These are phyloP conservation scores for Aureobasidium sp. DNA, from an alignment of 2,329 filamentous ascomycete species.

Conservation along the genomic window DNA sequence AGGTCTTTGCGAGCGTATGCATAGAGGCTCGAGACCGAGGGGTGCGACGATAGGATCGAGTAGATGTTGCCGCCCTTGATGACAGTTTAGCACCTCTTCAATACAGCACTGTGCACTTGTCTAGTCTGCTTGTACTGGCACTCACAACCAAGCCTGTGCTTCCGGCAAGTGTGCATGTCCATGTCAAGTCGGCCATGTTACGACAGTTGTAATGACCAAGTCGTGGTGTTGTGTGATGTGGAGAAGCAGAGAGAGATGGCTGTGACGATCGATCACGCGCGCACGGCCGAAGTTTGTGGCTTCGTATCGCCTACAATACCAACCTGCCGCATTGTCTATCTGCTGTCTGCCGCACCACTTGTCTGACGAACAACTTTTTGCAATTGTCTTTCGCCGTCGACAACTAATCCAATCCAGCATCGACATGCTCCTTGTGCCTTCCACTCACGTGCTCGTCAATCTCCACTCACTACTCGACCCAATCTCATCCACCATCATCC, in stretches of 20 bases:
- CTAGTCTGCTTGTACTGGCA: constrained; percentile 6
- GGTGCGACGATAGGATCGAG: constrained; percentile 47
- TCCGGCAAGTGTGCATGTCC: constrained; percentile 49
- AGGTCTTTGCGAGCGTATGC: constrained; percentile 62
- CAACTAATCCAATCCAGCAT: neutral
- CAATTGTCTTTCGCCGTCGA: neutral
- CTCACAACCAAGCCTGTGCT: constrained; percentile 54
- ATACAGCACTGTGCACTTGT: neutral
- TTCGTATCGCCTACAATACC: neutral
- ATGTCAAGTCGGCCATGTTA: constrained; percentile 26
- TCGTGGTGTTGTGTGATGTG: neutral
- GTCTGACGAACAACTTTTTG: neutral
- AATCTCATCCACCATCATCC: neutral
- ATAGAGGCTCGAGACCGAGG: constrained; percentile 46
- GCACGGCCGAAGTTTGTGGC: neutral
- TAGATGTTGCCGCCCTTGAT: constrained; percentile 66
- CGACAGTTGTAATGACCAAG: neutral
- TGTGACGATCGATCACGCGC: neutral
- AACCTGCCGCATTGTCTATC: neutral
- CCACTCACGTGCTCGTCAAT: neutral
- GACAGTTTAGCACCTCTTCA: constrained; percentile 21
- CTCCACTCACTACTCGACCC: neutral
- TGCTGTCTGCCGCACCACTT: neutral
- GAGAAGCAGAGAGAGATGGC: neutral
- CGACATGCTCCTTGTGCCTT: neutral